Conservation (phyloP, 495 filamentous ascomycete genomes). For the Xylaria telfairii region DNA sequence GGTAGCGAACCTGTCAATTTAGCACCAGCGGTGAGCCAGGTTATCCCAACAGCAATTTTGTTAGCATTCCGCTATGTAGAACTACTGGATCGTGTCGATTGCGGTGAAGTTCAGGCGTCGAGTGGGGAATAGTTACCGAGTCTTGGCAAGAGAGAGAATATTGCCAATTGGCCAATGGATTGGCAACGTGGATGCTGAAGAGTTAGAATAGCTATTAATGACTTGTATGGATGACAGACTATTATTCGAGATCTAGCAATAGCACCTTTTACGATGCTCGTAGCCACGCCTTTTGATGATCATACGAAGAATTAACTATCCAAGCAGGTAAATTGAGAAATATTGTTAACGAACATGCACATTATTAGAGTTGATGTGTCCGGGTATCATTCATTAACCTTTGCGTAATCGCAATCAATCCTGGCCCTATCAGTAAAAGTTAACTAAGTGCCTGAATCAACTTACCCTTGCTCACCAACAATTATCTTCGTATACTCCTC, state of each 20-base stretch:
- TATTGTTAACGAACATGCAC: not conserved
- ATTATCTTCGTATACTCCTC: conserved; percentile 61
- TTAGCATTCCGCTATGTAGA: not conserved
- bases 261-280: not conserved
- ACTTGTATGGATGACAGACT: not conserved
- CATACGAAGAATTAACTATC: not conserved
- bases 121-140: conserved; percentile 11
- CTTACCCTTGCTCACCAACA: conserved; percentile 58
- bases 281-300: not conserved
- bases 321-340: not conserved
- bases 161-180: conserved; percentile 33
- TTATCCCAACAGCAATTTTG: not conserved
- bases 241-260: not conserved
- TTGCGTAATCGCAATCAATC: conserved; percentile 29
- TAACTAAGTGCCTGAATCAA: not conserved
- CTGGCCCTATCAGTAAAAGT: conserved; percentile 24
- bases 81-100: not conserved
- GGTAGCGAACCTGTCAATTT: not conserved
- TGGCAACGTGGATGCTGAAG: conserved; percentile 29
- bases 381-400: not conserved
- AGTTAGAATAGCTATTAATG: not conserved
- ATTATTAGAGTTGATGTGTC: not conserved
- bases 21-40: not conserved
- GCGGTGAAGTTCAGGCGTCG: not conserved
- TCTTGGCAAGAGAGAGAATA: not conserved